Conservation (phyloP, 139 green algal genomes). For the Asterochloris sp. region DNA sequence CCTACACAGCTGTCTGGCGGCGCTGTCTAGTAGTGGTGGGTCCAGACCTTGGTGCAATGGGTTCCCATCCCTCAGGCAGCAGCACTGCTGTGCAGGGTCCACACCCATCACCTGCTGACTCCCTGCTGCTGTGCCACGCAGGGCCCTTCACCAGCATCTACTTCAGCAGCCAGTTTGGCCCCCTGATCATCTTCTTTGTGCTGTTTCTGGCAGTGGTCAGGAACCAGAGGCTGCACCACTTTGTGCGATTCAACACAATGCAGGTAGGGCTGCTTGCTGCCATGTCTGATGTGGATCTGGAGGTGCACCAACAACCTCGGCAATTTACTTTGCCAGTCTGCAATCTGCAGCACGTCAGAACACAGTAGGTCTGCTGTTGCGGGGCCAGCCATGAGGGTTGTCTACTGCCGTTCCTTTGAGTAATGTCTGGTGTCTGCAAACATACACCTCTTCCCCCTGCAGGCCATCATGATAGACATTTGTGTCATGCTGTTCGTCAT, state of each 20-base stretch:
- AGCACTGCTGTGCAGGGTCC: neutral
- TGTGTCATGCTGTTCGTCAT: conserved; percentile 70
- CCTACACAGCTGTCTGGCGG: neutral
- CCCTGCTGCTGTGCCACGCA: conserved; percentile 18
- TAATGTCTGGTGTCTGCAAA: no score
- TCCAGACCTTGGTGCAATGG: neutral
- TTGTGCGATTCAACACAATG: conserved; percentile 80
- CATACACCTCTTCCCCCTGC: conserved; percentile 2
- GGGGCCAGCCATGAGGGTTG: no score
- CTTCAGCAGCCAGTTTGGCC: conserved; percentile 62
- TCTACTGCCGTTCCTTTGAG: no score
- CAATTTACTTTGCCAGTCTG: no score
- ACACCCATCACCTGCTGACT: neutral
- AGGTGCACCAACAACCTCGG: no score
- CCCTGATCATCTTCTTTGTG: conserved; percentile 75
- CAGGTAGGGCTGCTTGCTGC: conserved; percentile 31
- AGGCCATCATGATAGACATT: conserved; percentile 76
- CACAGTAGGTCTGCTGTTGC: no score
- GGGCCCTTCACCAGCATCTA: conserved; percentile 51
- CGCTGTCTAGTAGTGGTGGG: neutral
- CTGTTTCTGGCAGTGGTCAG: conserved; percentile 70
- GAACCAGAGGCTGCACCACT: conserved; percentile 74
- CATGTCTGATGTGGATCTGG: no score
- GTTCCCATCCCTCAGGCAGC: neutral
- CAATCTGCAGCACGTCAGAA: no score